Percentiles rank a stretch among this genome's conserved stretches.
Conservation (phyloP, 139 green algal genomes). For the Yamagishiella unicocca region DNA sequence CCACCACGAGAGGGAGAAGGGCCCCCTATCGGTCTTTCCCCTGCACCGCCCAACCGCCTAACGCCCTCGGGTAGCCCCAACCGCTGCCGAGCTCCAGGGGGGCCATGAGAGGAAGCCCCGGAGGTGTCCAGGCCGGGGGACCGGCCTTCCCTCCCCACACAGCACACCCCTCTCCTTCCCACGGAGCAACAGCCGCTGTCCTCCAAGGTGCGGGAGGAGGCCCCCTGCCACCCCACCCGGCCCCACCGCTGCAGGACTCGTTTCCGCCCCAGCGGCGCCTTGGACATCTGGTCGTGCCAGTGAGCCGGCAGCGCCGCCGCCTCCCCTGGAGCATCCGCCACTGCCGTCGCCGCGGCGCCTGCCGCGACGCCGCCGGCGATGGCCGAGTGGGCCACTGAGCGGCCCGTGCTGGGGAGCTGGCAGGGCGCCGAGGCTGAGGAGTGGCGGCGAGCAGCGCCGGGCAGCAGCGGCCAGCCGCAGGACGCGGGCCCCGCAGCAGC, state of each 20-base stretch:
- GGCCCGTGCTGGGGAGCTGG: neutral
- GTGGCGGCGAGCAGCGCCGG: neutral
- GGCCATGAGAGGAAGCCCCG: too few relatives aligned
- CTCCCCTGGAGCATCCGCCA: neutral
- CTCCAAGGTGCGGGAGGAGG: too few relatives aligned
- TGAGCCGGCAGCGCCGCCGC: constrained; percentile 51
- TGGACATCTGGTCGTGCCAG: constrained; percentile 66
- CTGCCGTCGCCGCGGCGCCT: neutral
- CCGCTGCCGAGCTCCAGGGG: too few relatives aligned
- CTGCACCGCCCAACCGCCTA: too few relatives aligned
- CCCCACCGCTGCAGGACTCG: constrained; percentile 58
- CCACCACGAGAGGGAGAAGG: too few relatives aligned
- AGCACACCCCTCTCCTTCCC: too few relatives aligned
- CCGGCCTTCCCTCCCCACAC: too few relatives aligned
- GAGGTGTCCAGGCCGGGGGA: too few relatives aligned
- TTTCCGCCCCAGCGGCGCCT: constrained; percentile 54
- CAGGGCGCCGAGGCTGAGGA: neutral
- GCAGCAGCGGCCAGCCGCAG: too few relatives aligned
- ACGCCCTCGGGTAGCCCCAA: too few relatives aligned
- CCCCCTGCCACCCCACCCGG: neutral
- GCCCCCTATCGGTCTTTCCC: too few relatives aligned
- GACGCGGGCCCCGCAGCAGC: neutral
- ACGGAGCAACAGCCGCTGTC: too few relatives aligned
- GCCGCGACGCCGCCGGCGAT: neutral
- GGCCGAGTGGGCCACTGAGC: neutral